A percentile compares a stretch with the other conserved stretches of the same genome.
These are phyloP conservation scores for Wickerhamomyces silvicola DNA, from an alignment of 805 yeast genomes.

Conservation along the genomic window DNA sequence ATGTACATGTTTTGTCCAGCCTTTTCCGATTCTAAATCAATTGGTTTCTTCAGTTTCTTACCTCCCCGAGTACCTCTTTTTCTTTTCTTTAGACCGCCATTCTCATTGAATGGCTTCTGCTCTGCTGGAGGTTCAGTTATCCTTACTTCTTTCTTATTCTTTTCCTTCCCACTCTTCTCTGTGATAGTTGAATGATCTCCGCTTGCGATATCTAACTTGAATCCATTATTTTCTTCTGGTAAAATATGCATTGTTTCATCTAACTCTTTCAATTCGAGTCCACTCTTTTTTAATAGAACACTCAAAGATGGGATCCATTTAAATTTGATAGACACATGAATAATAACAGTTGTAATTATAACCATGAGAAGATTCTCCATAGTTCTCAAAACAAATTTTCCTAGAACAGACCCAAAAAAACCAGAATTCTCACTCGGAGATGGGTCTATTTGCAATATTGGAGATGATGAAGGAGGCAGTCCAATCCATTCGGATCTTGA, in stretches of 20 bases:
- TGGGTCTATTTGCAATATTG: slow-evolving; percentile 21
- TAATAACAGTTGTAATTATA: slow-evolving; percentile 20
- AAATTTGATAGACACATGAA: slow-evolving; percentile 24
- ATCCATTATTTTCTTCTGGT: too few relatives aligned
- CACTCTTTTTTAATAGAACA: slow-evolving; percentile 25
- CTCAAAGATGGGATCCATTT: slow-evolving; percentile 28
- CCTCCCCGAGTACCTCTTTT: slow-evolving; percentile 89
- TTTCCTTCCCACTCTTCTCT: slow-evolving; percentile 3
- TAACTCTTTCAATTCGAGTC: slow-evolving; percentile 24
- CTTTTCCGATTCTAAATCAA: slow-evolving; percentile 2
- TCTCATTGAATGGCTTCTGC: slow-evolving; percentile 11
- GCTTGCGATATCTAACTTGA: background rate
- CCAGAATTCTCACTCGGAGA: slow-evolving; percentile 12
- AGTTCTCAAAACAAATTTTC: slow-evolving; percentile 25
- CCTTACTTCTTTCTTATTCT: slow-evolving; percentile 19
- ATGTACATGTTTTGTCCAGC: background rate
- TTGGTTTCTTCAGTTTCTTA: slow-evolving; percentile 39
- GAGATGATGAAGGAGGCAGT: slow-evolving; percentile 11
- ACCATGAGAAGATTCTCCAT: slow-evolving; percentile 36
- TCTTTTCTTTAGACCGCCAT: slow-evolving; percentile 44
- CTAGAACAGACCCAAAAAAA: slow-evolving; percentile 19
- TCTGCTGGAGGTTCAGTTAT: slow-evolving; percentile 24
- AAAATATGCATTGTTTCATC: too few relatives aligned
- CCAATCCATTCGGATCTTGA: slow-evolving; percentile 14
- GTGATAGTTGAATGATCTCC: background rate